A percentile compares a stretch with the other conserved stretches of the same genome.
phyloP scores from a whole-genome alignment of 2,329 filamentous ascomycete species.

The Trichoderma sp. region DNA sequence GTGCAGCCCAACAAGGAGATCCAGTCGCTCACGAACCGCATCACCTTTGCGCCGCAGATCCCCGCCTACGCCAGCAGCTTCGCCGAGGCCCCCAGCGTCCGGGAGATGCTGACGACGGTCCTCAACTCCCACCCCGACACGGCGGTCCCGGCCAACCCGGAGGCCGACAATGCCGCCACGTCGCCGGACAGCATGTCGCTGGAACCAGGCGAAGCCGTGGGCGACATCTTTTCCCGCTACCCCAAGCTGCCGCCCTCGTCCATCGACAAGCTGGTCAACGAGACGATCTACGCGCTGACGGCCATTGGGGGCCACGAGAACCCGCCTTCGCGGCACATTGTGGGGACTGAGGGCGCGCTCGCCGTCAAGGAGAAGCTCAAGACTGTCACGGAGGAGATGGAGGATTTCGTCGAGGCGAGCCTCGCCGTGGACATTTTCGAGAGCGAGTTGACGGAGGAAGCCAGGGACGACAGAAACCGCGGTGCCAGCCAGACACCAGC shows the following conservation, averaged over 20 bases:
- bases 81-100: slow-evolving; percentile 71
- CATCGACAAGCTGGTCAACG: slow-evolving; percentile 74
- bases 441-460: slow-evolving; percentile 57
- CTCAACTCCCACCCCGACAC: slow-evolving; percentile 75
- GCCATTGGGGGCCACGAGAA: slow-evolving; percentile 96
- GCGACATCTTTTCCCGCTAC: slow-evolving; percentile 66
- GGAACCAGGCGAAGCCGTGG: slow-evolving; percentile 41
- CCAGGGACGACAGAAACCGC: slow-evolving; percentile 45
- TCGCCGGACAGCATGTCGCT: slow-evolving; percentile 40
- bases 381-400: slow-evolving; percentile 92
- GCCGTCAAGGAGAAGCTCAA: slow-evolving; percentile 95
- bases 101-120: slow-evolving; percentile 79
- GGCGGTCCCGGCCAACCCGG: slow-evolving; percentile 43
- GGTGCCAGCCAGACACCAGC: slow-evolving; percentile 34
- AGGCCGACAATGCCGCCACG: slow-evolving; percentile 37
- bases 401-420: slow-evolving; percentile 93
- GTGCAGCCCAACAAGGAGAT: slow-evolving; percentile 96
- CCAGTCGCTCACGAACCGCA: slow-evolving; percentile 80
- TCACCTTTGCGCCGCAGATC: slow-evolving; percentile 80
- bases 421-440: slow-evolving; percentile 77
- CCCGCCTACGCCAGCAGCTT: slow-evolving; percentile 49
- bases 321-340: slow-evolving; percentile 89
- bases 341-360: slow-evolving; percentile 82
- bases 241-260: slow-evolving; percentile 70
- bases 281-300: slow-evolving; percentile 87